A percentile compares a stretch with the other conserved stretches of the same genome.
phyloP scores from a whole-genome alignment of 208 protist genomes.

The Trichomonas gallinae region DNA sequence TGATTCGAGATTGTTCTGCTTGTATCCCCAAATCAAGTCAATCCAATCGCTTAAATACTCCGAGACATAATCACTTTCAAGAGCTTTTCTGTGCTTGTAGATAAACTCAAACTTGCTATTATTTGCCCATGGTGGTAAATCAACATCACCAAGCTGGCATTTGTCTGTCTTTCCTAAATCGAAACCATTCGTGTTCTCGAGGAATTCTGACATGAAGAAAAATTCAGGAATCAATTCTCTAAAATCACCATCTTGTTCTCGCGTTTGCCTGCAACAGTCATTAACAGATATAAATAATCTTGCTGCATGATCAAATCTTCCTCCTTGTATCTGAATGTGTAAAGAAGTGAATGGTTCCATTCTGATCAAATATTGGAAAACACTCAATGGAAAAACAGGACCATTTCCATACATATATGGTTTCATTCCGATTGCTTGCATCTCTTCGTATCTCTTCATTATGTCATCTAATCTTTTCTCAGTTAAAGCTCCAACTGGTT shows the following conservation, averaged over 20 bases:
- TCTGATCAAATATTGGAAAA: background rate
- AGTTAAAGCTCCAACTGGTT: conserved; percentile 34
- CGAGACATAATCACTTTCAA: background rate
- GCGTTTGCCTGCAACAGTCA: background rate
- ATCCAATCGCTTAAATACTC: background rate
- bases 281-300: background rate
- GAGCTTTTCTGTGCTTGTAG: background rate
- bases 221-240: conserved; percentile 46
- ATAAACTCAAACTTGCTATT: background rate
- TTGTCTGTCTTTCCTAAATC: conserved; percentile 33
- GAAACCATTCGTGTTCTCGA: conserved; percentile 35
- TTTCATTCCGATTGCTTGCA: background rate
- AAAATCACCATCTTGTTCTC: background rate
- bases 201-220: conserved; percentile 43
- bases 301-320: background rate
- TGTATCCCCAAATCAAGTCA: background rate
- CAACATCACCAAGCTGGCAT: conserved; percentile 23
- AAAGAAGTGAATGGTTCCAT: background rate
- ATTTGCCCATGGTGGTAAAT: conserved; percentile 26
- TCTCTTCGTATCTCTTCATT: background rate
- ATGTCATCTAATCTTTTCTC: background rate
- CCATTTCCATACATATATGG: background rate
- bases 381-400: background rate
- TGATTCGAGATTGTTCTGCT: background rate
- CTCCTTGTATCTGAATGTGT: background rate